Evolutionary conservation across 768 basidiomycete genomes (phyloP), one percentile per base, ranked within the genome.

Genomic region (Lentinula boryana): DNA sequence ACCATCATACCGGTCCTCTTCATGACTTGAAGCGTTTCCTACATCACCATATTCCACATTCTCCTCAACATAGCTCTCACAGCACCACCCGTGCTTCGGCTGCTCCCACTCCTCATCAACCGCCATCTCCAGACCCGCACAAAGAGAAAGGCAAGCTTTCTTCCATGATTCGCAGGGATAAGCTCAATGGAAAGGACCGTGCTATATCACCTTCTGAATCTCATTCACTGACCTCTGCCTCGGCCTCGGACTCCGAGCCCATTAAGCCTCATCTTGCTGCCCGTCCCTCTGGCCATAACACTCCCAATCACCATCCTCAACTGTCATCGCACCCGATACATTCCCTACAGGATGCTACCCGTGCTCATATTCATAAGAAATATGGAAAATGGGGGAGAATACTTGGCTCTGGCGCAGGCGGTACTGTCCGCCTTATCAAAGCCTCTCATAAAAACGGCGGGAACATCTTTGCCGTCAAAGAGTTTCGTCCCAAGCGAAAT

Each of bases 301-400:
- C 49, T 69, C 62, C 56, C 69, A 68, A 63, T 70, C 66, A 58
- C 65, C 63, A 36, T 53, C 35, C 56, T 62, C 63, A 60, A 21
- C 58, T 55, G 10, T 52, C 48, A 27, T 62, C 65, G 51, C 75
- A 60, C 52, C 74, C 77, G 60, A 75, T 85, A 40, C 71, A 78
- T 27, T 90, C 91, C 2, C 83, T 94, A 23, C 85, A 89, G 13
- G 85, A 87, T 53, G 91, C 89, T 5, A 93, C 91, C 2, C 88
- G 95, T 57, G 92, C 91, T 13, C 95, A 97, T 72, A 78, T 99
- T 60, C 78, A 89, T n/a, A 98, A 98, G 78, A 98, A 98, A 80
- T 99, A 99, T 67, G 97, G 97, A 65, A 99, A 99, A 71, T 97
- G 97, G 92, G 97, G 96, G 41, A 85, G 92, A 56, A 86, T 97